These are phyloP conservation scores for Fragosphaeria purpurea DNA, from an alignment of 2,329 filamentous ascomycete genomes.

Conservation along the genomic window DNA sequence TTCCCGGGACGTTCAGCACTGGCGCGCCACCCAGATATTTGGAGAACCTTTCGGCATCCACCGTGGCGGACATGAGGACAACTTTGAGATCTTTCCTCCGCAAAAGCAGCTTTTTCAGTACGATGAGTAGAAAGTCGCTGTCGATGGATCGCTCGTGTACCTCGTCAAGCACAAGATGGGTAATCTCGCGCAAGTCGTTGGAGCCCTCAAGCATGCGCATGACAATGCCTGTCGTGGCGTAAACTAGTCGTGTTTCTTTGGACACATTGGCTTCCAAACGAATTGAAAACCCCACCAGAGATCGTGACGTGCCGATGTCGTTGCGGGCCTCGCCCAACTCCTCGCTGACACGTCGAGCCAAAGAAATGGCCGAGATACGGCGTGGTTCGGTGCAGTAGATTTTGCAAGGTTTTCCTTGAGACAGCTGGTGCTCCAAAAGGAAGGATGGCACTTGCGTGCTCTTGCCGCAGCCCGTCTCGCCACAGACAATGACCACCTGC, in stretches of 20 bases:
- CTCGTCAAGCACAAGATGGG: slow-evolving; percentile 92
- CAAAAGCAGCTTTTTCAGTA: slow-evolving; percentile 71
- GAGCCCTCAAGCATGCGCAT: slow-evolving; percentile 93
- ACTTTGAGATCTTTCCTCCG: slow-evolving; percentile 78
- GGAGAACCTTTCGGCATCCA: slow-evolving; percentile 86
- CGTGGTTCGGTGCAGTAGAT: slow-evolving; percentile 93
- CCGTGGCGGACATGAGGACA: slow-evolving; percentile 93
- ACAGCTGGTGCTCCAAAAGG: slow-evolving; percentile 79
- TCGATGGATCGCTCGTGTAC: slow-evolving; percentile 95
- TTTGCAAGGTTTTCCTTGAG: slow-evolving; percentile 71
- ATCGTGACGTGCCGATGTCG: slow-evolving; percentile 72
- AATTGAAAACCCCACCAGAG: slow-evolving; percentile 89
- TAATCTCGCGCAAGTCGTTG: slow-evolving; percentile 77
- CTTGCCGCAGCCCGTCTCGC: slow-evolving; percentile 95
- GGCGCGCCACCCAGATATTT: slow-evolving; percentile 78
- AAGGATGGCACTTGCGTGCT: slow-evolving; percentile 96
- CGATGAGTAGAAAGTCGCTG: slow-evolving; percentile 89
- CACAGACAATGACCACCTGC: slow-evolving; percentile 86
- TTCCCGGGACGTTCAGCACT: slow-evolving; percentile 79
- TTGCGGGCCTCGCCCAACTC: slow-evolving; percentile 78
- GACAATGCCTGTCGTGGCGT: slow-evolving; percentile 87
- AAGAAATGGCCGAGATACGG: slow-evolving; percentile 89
- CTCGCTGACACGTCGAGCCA: slow-evolving; percentile 87
- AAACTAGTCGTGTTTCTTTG: slow-evolving; percentile 74
- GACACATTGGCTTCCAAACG: slow-evolving; percentile 81